Evolutionary conservation across 1,284 basidiomycete genomes (phyloP), one percentile per base, ranked within the genome.

Genomic region (Marasmius sp.): DNA sequence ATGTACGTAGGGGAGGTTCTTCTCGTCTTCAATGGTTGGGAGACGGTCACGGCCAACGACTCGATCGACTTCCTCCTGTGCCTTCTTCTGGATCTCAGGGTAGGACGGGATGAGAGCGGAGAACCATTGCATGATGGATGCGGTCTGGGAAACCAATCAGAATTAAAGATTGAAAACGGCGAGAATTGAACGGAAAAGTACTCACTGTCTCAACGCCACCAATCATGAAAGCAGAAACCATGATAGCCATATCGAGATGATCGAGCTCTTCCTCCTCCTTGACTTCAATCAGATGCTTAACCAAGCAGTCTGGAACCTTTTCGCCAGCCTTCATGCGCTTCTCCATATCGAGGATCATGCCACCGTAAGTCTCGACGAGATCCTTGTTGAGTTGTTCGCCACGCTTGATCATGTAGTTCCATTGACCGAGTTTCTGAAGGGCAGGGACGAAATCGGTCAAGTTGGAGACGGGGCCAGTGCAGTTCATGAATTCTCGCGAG

Each of bases 131-230:
- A 79, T 76, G 48, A 74, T 71, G 5, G 67, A 70, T 33, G 75
- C 69, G 1, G 71, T 76, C 75, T 76, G 48, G 8, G 37, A 41
- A 52, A 37, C 53, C 39, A 33, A n/a, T 47, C n/a, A 47, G 45
- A 2, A 47, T 18, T 9, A 37, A 5, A 39, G 37, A 54, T n/a
- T 53, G 10, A 48, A 22, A 43, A n/a, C 33, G 16, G 39, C 27
- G 10, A 27, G 12, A 5, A 61, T 20, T 33, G 45, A 9, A 45
- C 16, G 18, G 43, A 45, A 6, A 45, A 45, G 50, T 33, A 64
- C 70, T 60, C 47, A 79, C 78, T 41, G 78, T 75, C 52, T 80
- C 71, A 47, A 78, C 75, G 36, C 80, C 80, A 6, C 79, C 78
- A 22, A 77, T 72, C 56, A 73, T 77, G 59, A 80, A 79, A 9